Evolutionary conservation across 140 eudicot genomes (phyloP).

Genomic region (Senecio squalidus): DNA sequence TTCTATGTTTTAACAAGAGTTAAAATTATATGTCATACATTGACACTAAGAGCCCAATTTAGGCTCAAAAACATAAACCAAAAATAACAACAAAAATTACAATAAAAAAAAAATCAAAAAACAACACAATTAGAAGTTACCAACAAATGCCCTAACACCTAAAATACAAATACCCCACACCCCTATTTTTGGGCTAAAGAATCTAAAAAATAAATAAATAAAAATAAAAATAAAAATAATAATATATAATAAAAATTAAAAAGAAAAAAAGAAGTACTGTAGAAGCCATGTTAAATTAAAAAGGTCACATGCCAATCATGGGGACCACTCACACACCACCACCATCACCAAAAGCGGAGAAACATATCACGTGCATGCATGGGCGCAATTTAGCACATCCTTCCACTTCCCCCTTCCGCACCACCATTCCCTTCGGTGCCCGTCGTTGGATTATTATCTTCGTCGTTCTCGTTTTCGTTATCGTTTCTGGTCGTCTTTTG

Average conservation of each 20-base stretch:
- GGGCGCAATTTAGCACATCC: constrained; percentile 46
- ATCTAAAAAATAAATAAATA: constrained; percentile 8
- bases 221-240: background rate
- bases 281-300: constrained; percentile 40
- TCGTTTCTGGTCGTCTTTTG: constrained; percentile 35
- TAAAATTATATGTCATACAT: too few relatives aligned
- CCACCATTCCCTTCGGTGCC: constrained; percentile 6
- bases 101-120: too few relatives aligned
- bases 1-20: too few relatives aligned
- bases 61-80: too few relatives aligned
- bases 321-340: constrained; percentile 50
- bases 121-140: too few relatives aligned
- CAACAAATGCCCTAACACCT: constrained; percentile 11
- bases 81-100: too few relatives aligned
- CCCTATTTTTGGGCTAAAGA: constrained; percentile 24
- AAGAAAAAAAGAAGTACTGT: constrained; percentile 29
- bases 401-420: constrained; percentile 12
- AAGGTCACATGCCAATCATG: constrained; percentile 42
- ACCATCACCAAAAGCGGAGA: constrained; percentile 34
- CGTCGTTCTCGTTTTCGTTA: constrained; percentile 9
- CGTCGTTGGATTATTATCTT: too few relatives aligned
- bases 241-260: constrained; percentile 13
- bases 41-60: too few relatives aligned
- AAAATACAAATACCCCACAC: constrained; percentile 14
- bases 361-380: constrained; percentile 68